Base-by-base conservation (phyloP, 345 rosid genomes). In the Arabis hirsuta region DNA sequence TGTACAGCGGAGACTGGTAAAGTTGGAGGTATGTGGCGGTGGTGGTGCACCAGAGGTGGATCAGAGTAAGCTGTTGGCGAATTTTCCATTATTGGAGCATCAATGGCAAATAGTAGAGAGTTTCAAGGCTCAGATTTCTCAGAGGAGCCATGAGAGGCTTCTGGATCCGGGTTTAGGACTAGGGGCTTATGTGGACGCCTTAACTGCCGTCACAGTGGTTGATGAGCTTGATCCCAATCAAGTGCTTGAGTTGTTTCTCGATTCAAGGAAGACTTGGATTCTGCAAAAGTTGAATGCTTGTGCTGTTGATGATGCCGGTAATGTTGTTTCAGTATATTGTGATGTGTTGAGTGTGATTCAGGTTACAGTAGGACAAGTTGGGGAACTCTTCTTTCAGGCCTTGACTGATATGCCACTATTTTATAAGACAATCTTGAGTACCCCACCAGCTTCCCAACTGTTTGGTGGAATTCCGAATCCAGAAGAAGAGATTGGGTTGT, bases 81-180 rank as follows among this genome's bases (percentile, higher is more conserved):
- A 87, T 72, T 95, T 90, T 61, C 98, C 99, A 14, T 76, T 95
- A 8, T 73, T 95, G 66, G 97, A 91, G 76, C 98, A 95, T 70
- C 99, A 95, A 78, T 95, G 96, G 90, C 97, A 88, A 90, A 91
- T 92, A 50, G 98, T 92, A 29, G 99, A 91, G 88, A 81, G 96
- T 79, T 95, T 95, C 59, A 91, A 92, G 78, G 79, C 81, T 47
- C 99, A 95, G 91, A 92, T 95, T 76, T 90, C 99, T 5, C 97
- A 90, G 85, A 85, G 96, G 73, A 84, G 96, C 43, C 96, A 82
- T 16, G 99, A 95, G 72, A 77, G 98, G 77, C 78, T 95, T 76
- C 62, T 90, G 55, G 98, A 90, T 83, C 81, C 82, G 1, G 96
- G 84, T 12, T 81, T 88, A 14, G 79, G 62, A 31, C 14, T 95